A percentile compares a stretch with the other conserved stretches of the same genome.
These are phyloP conservation scores for Phytopythium mirpurense DNA, from an alignment of 352 stramenopile species.

Conservation along the genomic window DNA sequence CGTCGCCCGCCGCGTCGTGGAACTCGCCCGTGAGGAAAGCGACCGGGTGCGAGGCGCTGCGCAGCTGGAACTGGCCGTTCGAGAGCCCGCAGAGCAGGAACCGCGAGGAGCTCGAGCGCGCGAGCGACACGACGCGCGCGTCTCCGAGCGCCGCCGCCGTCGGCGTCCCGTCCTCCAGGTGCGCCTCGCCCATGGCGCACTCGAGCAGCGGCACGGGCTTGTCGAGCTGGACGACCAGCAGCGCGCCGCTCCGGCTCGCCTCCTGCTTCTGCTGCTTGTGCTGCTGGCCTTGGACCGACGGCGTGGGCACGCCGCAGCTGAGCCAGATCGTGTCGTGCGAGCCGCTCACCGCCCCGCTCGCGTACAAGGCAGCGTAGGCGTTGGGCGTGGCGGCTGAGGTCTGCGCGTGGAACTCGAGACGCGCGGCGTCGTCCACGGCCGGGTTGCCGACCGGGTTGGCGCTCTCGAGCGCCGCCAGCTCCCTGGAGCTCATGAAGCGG, in stretches of 20 bases:
- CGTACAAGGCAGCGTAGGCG: slow-evolving; percentile 40
- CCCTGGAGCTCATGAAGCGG: slow-evolving; percentile 40
- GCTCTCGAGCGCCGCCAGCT: slow-evolving; percentile 40
- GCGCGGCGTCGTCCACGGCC: slow-evolving; percentile 41
- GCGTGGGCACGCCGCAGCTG: slow-evolving; percentile 27
- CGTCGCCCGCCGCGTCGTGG: slow-evolving; percentile 46
- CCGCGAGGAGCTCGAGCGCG: slow-evolving; percentile 39
- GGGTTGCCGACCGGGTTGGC: slow-evolving; percentile 33
- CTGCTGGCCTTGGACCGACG: background rate
- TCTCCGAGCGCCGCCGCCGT: slow-evolving; percentile 21
- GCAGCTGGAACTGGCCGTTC: slow-evolving; percentile 82
- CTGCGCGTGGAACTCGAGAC: slow-evolving; percentile 45
- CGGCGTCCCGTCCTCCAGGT: slow-evolving; percentile 5
- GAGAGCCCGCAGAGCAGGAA: slow-evolving; percentile 74
- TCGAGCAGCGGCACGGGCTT: slow-evolving; percentile 25
- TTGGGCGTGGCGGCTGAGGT: slow-evolving; percentile 12
- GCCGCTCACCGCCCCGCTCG: background rate
- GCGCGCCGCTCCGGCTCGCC: background rate
- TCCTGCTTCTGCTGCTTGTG: slow-evolving; percentile 1
- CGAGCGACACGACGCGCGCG: slow-evolving; percentile 31
- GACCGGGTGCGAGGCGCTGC: slow-evolving; percentile 34
- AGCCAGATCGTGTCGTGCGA: slow-evolving; percentile 36
- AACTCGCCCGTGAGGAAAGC: slow-evolving; percentile 74
- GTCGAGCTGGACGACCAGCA: slow-evolving; percentile 22
- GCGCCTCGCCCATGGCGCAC: slow-evolving; percentile 15